Conservation (phyloP, 768 basidiomycete species). For the Calocybe gangraenosa region DNA sequence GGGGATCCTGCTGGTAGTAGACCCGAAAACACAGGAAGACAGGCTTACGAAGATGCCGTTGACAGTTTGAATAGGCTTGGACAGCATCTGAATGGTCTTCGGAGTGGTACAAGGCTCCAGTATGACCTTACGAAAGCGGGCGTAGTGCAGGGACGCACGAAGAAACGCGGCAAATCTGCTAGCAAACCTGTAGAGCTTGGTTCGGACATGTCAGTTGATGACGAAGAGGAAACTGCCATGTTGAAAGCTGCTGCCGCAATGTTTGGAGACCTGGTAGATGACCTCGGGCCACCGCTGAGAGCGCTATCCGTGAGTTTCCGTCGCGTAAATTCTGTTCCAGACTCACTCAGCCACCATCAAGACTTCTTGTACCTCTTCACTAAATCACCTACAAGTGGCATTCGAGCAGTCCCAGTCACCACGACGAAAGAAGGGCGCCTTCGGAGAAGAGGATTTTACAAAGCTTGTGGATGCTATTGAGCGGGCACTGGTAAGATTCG, state of each 20-base stretch:
- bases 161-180: constrained; percentile 17
- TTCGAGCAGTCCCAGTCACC: constrained; percentile 47
- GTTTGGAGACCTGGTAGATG: constrained; percentile 78
- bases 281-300: constrained; percentile 73
- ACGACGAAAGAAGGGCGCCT: constrained; percentile 25
- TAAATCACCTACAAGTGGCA: constrained; percentile 61
- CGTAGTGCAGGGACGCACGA: constrained; percentile 19
- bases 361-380: constrained; percentile 56
- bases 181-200: constrained; percentile 8
- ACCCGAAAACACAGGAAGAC: constrained; percentile 31
- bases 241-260: constrained; percentile 62
- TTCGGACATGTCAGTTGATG: constrained; percentile 15
- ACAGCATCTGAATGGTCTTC: constrained; percentile 88
- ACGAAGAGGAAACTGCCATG: constrained; percentile 36
- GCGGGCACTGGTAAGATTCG: constrained; percentile 66
- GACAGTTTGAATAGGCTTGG: constrained; percentile 85
- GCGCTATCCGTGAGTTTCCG: constrained; percentile 59
- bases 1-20: constrained; percentile 22
- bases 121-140: constrained; percentile 72
- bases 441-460: constrained; percentile 57
- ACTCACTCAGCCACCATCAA: constrained; percentile 22
- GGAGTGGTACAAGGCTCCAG: constrained; percentile 81
- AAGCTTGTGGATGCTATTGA: constrained; percentile 64
- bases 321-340: not conserved
- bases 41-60: constrained; percentile 83